Evolutionary conservation across 163 green algal species (phyloP), one percentile per base, ranked within the genome.

Genomic region (Picocystis sp.): DNA sequence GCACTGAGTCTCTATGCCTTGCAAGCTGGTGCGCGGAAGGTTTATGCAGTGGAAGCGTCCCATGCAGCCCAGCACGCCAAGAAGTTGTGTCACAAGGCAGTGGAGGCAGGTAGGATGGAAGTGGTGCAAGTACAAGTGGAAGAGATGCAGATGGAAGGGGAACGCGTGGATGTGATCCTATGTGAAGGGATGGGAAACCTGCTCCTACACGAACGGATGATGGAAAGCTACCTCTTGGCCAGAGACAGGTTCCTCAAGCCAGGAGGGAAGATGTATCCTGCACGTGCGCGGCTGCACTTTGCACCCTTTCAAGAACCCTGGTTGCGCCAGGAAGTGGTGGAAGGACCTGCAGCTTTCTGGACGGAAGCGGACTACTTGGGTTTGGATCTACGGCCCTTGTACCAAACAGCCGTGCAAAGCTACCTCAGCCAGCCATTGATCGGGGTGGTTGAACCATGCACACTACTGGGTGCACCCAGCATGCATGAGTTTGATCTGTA

Each of bases 131-230:
- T 60, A 45, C 81, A 81, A 53, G 71, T 92, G 22, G 82, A 92
- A 61, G 76, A 83, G 41, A 42, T 90, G 19, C 19, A 59, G 10
- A 48, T 83, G 38, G 29, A 38, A 11, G 29, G 29, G 29, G 29
- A 11, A 57, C 73, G 21, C 22, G 72, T 82, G 15, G 77, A 85
- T 19, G 63, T 84, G 14, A 64, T 85, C 8, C 65, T 85, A 1
- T 73, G 47, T 8, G 44, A 50, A 50, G 44, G 22, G 21, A 55
- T 34, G 19, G 86, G 87, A 42, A 96, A 87, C 8, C 65, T 96
- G 58, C 73, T 96, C 47, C 79, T 96, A 13, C 96, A 96, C 55
- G 87, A 96, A 61, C 76, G 87, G 43, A 96, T 96, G 87, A 61
- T 96, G 33, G 87, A 96, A 70, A 84, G 68, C 2, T 96, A 94